Conservation (phyloP, 352 stramenopile species). For the Phytophthora pini region DNA sequence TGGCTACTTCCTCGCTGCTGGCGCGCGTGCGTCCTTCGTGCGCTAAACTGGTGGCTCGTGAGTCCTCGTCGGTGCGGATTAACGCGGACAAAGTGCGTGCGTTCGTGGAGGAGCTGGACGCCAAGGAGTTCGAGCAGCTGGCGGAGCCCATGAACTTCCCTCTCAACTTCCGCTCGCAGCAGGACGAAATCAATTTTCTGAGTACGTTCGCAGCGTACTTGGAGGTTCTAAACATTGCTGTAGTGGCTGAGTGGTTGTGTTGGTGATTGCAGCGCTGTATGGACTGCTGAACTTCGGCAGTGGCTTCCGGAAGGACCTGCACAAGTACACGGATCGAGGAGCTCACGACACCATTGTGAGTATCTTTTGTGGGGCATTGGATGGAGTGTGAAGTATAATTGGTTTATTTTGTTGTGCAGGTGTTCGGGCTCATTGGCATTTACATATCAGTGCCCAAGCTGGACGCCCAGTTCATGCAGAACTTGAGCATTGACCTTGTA, state of each 20-base stretch:
- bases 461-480: constrained; percentile 61
- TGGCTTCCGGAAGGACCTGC: constrained; percentile 78
- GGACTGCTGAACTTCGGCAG: constrained; percentile 83
- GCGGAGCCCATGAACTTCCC: constrained; percentile 64
- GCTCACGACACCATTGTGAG: constrained; percentile 81
- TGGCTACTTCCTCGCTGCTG: constrained; percentile 40
- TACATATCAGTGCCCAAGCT: constrained; percentile 83
- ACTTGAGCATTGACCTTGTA: constrained; percentile 70
- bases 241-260: background rate
- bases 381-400: background rate
- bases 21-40: constrained; percentile 65
- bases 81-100: constrained; percentile 50
- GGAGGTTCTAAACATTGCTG: background rate
- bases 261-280: constrained; percentile 53
- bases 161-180: constrained; percentile 74
- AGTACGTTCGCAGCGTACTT: constrained; percentile 40
- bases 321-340: constrained; percentile 73
- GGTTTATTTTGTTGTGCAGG: constrained; percentile 32
- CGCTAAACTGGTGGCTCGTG: constrained; percentile 48
- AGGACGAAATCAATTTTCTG: constrained; percentile 84
- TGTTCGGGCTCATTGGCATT: constrained; percentile 86
- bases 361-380: background rate
- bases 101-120: constrained; percentile 66
- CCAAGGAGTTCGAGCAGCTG: constrained; percentile 54
- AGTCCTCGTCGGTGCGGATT: constrained; percentile 55